Percentiles rank a stretch among this genome's conserved stretches.
These are phyloP conservation scores for Arachnomyces sp. DNA, from an alignment of 2,329 filamentous ascomycete species.

Conservation along the genomic window DNA sequence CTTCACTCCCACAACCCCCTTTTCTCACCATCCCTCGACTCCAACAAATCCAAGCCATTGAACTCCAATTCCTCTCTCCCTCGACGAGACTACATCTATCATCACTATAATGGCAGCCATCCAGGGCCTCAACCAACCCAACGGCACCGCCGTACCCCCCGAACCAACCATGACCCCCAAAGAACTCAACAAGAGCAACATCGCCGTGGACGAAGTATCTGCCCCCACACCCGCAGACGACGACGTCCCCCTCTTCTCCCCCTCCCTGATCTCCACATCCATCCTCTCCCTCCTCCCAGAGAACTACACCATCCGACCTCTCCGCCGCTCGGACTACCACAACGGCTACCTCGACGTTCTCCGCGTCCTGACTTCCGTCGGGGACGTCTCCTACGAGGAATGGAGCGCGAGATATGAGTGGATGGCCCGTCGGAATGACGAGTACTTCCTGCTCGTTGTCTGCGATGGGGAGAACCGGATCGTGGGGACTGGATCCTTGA, in stretches of 20 bases:
- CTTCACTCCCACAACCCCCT: background rate
- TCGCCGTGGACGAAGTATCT: slow-evolving; percentile 3
- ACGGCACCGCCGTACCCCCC: background rate
- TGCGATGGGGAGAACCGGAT: slow-evolving; percentile 62
- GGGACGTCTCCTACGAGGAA: slow-evolving; percentile 65
- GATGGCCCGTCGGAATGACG: slow-evolving; percentile 63
- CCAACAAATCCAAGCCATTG: slow-evolving; percentile 4
- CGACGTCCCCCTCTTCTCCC: slow-evolving; percentile 62
- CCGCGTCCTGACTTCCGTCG: slow-evolving; percentile 84
- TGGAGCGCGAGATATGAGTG: slow-evolving; percentile 77
- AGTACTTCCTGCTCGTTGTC: slow-evolving; percentile 82
- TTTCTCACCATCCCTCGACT: background rate
- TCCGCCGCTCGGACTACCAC: slow-evolving; percentile 68
- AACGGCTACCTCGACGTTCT: slow-evolving; percentile 85
- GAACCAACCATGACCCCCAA: slow-evolving; percentile 11
- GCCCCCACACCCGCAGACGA: slow-evolving; percentile 16
- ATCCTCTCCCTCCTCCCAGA: slow-evolving; percentile 66
- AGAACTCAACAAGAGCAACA: slow-evolving; percentile 15
- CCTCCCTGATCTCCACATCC: slow-evolving; percentile 65
- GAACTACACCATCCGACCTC: slow-evolving; percentile 73
- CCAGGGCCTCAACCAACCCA: slow-evolving; percentile 4
- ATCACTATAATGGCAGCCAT: background rate
- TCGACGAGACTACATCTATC: slow-evolving; percentile 4
- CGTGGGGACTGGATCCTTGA: slow-evolving; percentile 82
- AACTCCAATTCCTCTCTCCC: slow-evolving; percentile 10